A percentile compares a stretch with the other conserved stretches of the same genome.
phyloP scores from a whole-genome alignment of 2,329 filamentous ascomycete species.

The Botrytis fragariae region DNA sequence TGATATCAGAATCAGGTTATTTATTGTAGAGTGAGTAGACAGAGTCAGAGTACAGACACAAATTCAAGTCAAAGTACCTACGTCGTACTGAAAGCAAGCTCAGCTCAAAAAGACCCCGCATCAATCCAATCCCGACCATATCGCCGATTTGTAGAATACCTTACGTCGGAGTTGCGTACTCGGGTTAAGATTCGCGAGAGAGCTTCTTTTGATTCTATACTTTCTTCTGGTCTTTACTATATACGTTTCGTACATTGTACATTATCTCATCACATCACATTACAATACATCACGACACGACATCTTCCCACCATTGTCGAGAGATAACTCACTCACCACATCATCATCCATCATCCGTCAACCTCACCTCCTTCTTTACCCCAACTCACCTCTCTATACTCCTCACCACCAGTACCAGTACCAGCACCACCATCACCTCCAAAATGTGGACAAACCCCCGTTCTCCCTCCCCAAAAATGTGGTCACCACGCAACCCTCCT shows the following conservation, averaged over 20 bases:
- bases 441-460: slow-evolving; percentile 14
- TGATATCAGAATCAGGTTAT: background rate
- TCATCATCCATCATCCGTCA: background rate
- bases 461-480: slow-evolving; percentile 5
- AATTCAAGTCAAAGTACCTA: background rate
- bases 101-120: slow-evolving; percentile 8
- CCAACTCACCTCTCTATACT: background rate
- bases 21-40: background rate
- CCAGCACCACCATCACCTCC: background rate
- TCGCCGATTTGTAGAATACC: slow-evolving; percentile 4
- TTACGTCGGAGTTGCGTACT: slow-evolving; percentile 7
- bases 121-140: background rate
- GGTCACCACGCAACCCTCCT: slow-evolving; percentile 4
- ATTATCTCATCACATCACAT: background rate
- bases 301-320: background rate
- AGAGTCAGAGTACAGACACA: background rate
- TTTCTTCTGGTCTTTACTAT: background rate
- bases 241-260: background rate
- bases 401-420: background rate
- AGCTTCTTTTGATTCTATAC: background rate
- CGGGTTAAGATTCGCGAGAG: slow-evolving; percentile 3
- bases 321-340: background rate
- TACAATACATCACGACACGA: no score
- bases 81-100: background rate
- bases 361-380: background rate